Percentiles rank a stretch among this genome's conserved stretches.
Conservation (phyloP, 768 basidiomycete genomes). For the Psilocybe cyanescens region DNA sequence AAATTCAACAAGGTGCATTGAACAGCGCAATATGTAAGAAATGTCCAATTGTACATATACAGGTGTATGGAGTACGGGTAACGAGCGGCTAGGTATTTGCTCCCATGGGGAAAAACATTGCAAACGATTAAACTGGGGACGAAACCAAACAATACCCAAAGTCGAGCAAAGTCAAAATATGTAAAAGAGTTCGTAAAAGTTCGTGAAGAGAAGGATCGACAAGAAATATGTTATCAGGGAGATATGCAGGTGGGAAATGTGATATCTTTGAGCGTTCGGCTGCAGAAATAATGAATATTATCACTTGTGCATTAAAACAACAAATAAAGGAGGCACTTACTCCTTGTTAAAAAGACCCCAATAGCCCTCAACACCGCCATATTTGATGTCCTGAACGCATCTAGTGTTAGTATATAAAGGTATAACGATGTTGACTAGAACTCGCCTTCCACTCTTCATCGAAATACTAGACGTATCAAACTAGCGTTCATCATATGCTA, state of each 20-base stretch:
- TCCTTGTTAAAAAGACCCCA: conserved; percentile 52
- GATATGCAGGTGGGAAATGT: conserved; percentile 61
- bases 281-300: conserved; percentile 26
- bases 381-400: conserved; percentile 43
- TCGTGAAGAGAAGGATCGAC: conserved; percentile 10
- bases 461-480: conserved; percentile 48
- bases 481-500: background rate
- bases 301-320: conserved; percentile 1
- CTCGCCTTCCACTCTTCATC: conserved; percentile 78
- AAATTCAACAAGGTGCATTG: background rate
- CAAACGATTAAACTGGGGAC: background rate
- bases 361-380: conserved; percentile 79
- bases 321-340: conserved; percentile 28
- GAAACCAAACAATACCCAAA: background rate
- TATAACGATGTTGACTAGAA: background rate
- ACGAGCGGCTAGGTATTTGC: conserved; percentile 18
- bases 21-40: background rate
- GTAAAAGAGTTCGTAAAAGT: conserved; percentile 6
- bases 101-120: background rate
- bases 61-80: conserved; percentile 8
- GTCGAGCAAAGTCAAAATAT: background rate
- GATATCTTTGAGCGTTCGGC: conserved; percentile 72
- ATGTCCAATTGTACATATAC: conserved; percentile 3
- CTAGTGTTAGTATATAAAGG: background rate
- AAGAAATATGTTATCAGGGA: conserved; percentile 22